A percentile compares a stretch with the other conserved stretches of the same genome.
These are phyloP conservation scores for Arabidopsis hybrid DNA, from an alignment of 441 rosid genomes.

Conservation along the genomic window DNA sequence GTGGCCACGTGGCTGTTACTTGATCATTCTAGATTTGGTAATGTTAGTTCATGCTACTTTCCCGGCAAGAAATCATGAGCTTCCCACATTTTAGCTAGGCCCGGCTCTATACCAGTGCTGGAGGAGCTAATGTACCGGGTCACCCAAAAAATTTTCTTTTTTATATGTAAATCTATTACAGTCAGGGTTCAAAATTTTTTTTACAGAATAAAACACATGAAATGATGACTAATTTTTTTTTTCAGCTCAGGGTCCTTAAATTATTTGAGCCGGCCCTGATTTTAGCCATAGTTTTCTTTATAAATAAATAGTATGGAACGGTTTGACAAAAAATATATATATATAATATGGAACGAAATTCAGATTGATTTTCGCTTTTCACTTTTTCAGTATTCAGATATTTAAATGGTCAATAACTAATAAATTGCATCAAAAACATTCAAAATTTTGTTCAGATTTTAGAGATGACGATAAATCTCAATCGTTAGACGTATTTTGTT, in stretches of 20 bases:
- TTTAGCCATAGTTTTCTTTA: neutral
- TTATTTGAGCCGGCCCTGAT: neutral
- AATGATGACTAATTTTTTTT: too few relatives aligned
- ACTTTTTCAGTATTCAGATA: neutral
- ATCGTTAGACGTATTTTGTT: too few relatives aligned
- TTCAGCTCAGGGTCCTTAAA: too few relatives aligned
- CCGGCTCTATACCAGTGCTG: too few relatives aligned
- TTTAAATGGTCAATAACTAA: neutral
- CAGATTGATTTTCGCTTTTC: neutral
- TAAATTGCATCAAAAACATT: neutral
- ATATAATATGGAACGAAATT: neutral
- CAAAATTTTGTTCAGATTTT: too few relatives aligned
- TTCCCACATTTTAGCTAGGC: neutral
- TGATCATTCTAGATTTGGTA: constrained; percentile 33
- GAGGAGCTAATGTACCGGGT: too few relatives aligned
- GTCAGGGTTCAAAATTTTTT: too few relatives aligned
- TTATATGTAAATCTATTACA: too few relatives aligned
- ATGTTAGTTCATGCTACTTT: constrained; percentile 29
- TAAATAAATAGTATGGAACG: neutral
- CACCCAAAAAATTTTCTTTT: too few relatives aligned
- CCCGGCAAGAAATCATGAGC: constrained; percentile 30
- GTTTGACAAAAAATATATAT: too few relatives aligned
- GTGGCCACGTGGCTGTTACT: constrained; percentile 31
- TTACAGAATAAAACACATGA: too few relatives aligned
- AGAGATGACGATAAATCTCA: too few relatives aligned